Conservation (phyloP, 768 basidiomycete genomes). For the Daedaleopsis nitida region DNA sequence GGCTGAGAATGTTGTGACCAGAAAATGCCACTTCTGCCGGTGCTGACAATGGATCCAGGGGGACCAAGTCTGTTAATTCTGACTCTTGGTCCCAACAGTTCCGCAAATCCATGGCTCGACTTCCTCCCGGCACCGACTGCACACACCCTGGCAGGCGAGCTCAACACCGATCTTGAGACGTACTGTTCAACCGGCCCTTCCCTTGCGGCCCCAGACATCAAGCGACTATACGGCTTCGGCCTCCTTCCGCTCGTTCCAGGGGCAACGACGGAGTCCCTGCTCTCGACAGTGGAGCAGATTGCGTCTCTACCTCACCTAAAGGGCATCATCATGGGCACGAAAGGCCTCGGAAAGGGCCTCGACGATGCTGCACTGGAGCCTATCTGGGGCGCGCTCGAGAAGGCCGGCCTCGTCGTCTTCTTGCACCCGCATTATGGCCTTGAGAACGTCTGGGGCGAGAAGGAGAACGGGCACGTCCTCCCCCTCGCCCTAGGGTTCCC, state of each 20-base stretch:
- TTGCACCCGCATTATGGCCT: conserved; percentile 89
- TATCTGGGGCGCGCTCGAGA: conserved; percentile 78
- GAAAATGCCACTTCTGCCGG: too few relatives aligned
- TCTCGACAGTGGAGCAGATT: conserved; percentile 71
- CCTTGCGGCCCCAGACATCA: conserved; percentile 40
- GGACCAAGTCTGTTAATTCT: neutral
- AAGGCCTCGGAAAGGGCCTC: conserved; percentile 74
- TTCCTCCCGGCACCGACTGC: conserved; percentile 76
- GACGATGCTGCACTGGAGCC: conserved; percentile 80
- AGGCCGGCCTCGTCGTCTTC: conserved; percentile 73
- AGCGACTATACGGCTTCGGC: conserved; percentile 82
- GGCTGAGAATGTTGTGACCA: too few relatives aligned
- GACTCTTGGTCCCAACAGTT: conserved; percentile 42
- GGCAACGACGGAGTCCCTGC: conserved; percentile 53
- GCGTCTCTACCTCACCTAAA: conserved; percentile 64
- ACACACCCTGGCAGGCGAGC: conserved; percentile 59
- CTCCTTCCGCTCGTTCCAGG: conserved; percentile 80
- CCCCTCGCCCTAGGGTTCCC: conserved; percentile 88
- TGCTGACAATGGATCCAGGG: neutral
- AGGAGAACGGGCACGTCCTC: conserved; percentile 84
- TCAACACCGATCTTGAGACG: conserved; percentile 77
- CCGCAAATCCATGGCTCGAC: conserved; percentile 92
- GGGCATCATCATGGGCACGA: conserved; percentile 81
- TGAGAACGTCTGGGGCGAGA: conserved; percentile 73
- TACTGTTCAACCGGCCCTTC: conserved; percentile 73